Base-by-base conservation (phyloP, 352 stramenopile species). In the Globisporangium cystogenes region DNA sequence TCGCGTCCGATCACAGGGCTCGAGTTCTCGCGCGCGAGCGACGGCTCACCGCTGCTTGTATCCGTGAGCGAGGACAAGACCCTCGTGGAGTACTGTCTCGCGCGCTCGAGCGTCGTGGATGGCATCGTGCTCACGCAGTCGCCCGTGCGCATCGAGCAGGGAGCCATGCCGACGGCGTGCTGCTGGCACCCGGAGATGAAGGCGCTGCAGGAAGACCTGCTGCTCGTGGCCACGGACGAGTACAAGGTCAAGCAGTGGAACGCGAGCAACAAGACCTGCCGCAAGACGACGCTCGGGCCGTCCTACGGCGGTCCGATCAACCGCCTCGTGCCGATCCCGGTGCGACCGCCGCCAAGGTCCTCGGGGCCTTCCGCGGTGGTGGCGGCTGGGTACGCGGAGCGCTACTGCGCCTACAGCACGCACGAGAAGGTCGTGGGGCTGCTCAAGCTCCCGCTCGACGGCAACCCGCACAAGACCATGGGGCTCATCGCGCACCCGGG, bases 211-310 rank as follows among this genome's bases (percentile, higher is more conserved):
- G 91, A 98, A 69, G 93, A 97, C 54, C 73, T 94, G 27, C 54
- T 97, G 2, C 73, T 96, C 23, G 82, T 93, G 27, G 90, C 85
- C 2, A 97, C 96, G 63, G 76, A 90, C 42, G 93, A 97, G 55
- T 98, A 96, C 68, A 98, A 98, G 66, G 57, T 98, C 46, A 97
- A 96, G 70, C 70, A 95, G 45, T 97, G 88, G 86, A 96, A 96
- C 59, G 73, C 76, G 41, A 83, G 90, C 65, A 96, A 92, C 61
- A 95, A 96, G 50, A 88, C 76, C 11, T 98, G 88, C 57, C 78
- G 92, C 10, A 88, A 88, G 64, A 98, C 91, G 0, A 88, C 80
- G 23, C 71, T 98, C 10, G 86, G 86, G 0, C 93, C 93, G 7
- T 95, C 82, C 3, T 98, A 95, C 55, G 91, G 90, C 21, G 84